Base-by-base conservation (phyloP, 2,329 filamentous ascomycete genomes). In the Ceratocystis lukuohia region DNA sequence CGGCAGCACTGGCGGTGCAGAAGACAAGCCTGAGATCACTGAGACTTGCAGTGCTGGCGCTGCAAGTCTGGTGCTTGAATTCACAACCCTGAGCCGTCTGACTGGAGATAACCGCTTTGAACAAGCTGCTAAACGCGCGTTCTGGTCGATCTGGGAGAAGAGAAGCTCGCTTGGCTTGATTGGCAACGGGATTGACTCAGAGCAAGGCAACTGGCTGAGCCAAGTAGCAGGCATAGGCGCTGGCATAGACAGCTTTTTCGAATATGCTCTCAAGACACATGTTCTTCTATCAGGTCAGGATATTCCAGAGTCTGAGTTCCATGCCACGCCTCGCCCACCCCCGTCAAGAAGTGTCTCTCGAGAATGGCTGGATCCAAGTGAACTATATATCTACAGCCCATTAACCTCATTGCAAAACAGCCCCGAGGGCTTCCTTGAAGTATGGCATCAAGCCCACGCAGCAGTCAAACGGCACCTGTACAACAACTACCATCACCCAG, bases 21-120 rank as follows among this genome's bases (percentile, higher is more conserved):
- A 33, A 15, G 8, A 15, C 25, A 30, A 33, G 22, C 25, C 22
- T 17, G 93, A 99, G 74, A 87, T 95, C 61, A 97, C 94, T 0
- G 94, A 97, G 76, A 99, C 91, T 0, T 99, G 94, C 76, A 96
- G 91, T 73, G 94, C 94, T 1, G 94, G 94, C 56, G 94, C 94
- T n/a, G 94, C 92, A 65, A 97, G 92, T 74, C 79, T 99, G 30
- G 90, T 96, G 2, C 82, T 99, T 1, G 94, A 99, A 73, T 96
- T 97, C 70, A 89, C 91, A 0, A 90, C 92, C 0, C 80, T 99
- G 61, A 96, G 91, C 72, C 84, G 94, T 28, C 79, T 99, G 61
- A 95, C 91, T 0, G 91, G 89, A 10, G 90, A 97, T 73, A 78
- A 82, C 8, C 84, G 89, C n/a, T 99, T 96, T 71, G 94, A 99